Conservation (phyloP, 1,139 yeast species). For the Saccharomycopsis hybrid region DNA sequence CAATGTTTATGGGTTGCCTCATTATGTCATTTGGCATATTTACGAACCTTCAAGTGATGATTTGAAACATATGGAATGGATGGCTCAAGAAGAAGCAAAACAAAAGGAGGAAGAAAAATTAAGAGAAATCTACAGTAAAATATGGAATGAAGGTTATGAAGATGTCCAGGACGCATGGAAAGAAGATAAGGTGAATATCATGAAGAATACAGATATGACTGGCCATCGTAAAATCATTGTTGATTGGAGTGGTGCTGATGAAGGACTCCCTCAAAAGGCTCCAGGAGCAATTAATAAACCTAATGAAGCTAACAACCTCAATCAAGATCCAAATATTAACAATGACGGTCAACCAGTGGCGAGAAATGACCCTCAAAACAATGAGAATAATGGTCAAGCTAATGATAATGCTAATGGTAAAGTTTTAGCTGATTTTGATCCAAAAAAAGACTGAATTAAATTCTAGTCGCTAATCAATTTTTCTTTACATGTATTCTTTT, state of each 20-base stretch:
- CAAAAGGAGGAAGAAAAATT: constrained; percentile 31
- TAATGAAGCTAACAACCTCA: neutral
- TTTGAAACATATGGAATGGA: constrained; percentile 41
- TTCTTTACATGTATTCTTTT: constrained; percentile 18
- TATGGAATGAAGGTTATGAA: constrained; percentile 34
- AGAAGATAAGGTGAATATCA: constrained; percentile 37
- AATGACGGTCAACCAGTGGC: constrained; percentile 11
- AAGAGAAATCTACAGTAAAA: constrained; percentile 31
- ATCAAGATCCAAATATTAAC: constrained; percentile 17
- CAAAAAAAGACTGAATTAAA: constrained; percentile 28
- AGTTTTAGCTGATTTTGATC: constrained; percentile 15
- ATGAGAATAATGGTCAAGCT: too few species aligned
- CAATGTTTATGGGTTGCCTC: constrained; percentile 35
- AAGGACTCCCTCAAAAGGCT: neutral
- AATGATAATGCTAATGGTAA: neutral
- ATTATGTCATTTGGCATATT: constrained; percentile 39
- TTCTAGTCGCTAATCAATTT: constrained; percentile 8
- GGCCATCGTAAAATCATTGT: constrained; percentile 28
- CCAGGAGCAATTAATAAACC: too few species aligned
- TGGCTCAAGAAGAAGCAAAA: constrained; percentile 39
- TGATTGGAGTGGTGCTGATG: constrained; percentile 32
- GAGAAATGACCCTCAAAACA: constrained; percentile 12
- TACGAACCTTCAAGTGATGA: constrained; percentile 40
- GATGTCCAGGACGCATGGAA: constrained; percentile 34
- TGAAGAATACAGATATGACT: constrained; percentile 58